These are phyloP conservation scores for Phytophthora vignae DNA, from an alignment of 352 stramenopile genomes.

Conservation along the genomic window DNA sequence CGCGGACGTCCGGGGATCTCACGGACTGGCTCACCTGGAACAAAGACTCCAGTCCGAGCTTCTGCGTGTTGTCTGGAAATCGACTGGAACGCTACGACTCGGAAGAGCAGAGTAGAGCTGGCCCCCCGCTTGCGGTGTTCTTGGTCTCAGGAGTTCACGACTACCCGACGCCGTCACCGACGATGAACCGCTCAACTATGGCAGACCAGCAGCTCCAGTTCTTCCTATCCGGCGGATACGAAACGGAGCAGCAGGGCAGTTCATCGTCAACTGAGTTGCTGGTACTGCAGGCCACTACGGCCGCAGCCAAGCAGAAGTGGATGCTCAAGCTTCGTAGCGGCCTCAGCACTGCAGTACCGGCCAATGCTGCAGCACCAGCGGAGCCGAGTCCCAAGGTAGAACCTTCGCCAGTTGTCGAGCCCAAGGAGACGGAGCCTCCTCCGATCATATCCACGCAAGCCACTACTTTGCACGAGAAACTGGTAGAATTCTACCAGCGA, in stretches of 20 bases:
- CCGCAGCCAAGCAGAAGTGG: constrained; percentile 63
- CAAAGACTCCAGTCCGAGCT: constrained; percentile 34
- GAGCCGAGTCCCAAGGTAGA: constrained; percentile 5
- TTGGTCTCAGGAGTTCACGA: constrained; percentile 58
- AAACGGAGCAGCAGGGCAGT: constrained; percentile 4
- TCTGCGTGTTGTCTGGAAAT: constrained; percentile 59
- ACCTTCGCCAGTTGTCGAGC: not conserved
- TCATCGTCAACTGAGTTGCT: constrained; percentile 27
- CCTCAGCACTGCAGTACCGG: constrained; percentile 19
- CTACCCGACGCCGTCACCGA: constrained; percentile 43
- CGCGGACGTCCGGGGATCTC: constrained; percentile 11
- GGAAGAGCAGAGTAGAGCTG: constrained; percentile 49
- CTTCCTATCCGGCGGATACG: constrained; percentile 32
- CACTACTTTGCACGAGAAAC: constrained; percentile 45
- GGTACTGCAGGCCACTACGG: constrained; percentile 44
- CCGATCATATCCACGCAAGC: constrained; percentile 19
- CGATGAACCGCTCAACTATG: constrained; percentile 26
- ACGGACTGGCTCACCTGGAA: constrained; percentile 53
- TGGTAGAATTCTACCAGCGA: constrained; percentile 92
- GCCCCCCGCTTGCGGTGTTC: constrained; percentile 45
- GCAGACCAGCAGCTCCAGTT: constrained; percentile 32
- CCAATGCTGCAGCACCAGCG: not conserved
- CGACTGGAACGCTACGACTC: constrained; percentile 61
- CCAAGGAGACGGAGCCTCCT: not conserved
- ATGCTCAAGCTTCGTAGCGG: constrained; percentile 62